These are phyloP conservation scores for Podila epicladia DNA, from an alignment of 192 early-diverging fungal genomes.

Conservation along the genomic window DNA sequence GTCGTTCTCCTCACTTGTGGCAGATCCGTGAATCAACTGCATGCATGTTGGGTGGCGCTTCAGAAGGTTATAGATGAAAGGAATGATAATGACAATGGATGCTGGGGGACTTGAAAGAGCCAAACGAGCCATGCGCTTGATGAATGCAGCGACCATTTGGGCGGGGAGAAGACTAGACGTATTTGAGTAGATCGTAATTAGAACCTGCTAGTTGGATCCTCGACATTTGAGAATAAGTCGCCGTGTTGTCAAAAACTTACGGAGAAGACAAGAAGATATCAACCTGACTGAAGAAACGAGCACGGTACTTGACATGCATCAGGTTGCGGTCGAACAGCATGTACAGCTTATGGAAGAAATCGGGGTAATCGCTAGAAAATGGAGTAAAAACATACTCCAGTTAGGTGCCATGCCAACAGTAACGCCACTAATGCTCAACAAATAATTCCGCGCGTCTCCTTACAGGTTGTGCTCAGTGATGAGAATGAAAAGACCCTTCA, in stretches of 20 bases:
- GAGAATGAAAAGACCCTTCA: slow-evolving; percentile 96
- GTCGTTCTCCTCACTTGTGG: slow-evolving; percentile 55
- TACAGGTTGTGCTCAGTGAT: slow-evolving; percentile 96
- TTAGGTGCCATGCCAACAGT: background rate
- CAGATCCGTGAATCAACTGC: slow-evolving; percentile 81
- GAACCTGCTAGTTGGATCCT: background rate
- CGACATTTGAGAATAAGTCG: background rate
- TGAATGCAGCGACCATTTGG: slow-evolving; percentile 91
- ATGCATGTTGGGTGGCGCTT: slow-evolving; percentile 93
- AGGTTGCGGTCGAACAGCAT: slow-evolving; percentile 88
- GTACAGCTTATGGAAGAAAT: slow-evolving; percentile 97
- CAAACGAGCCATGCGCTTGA: slow-evolving; percentile 90
- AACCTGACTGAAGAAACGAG: slow-evolving; percentile 92
- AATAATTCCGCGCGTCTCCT: slow-evolving; percentile 10
- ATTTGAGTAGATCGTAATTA: background rate
- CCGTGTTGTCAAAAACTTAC: slow-evolving; percentile 52
- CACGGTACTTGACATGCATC: slow-evolving; percentile 94
- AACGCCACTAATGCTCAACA: background rate
- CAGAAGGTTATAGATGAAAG: slow-evolving; percentile 92
- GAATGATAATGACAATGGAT: slow-evolving; percentile 85
- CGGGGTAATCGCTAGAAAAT: slow-evolving; percentile 87
- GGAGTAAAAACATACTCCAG: background rate
- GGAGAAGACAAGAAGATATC: slow-evolving; percentile 90
- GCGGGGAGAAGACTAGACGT: slow-evolving; percentile 80
- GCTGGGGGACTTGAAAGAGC: slow-evolving; percentile 87